Percentiles rank a stretch among this genome's conserved stretches.
Conservation (phyloP, 2,329 filamentous ascomycete species). For the Huntiella abstrusa region DNA sequence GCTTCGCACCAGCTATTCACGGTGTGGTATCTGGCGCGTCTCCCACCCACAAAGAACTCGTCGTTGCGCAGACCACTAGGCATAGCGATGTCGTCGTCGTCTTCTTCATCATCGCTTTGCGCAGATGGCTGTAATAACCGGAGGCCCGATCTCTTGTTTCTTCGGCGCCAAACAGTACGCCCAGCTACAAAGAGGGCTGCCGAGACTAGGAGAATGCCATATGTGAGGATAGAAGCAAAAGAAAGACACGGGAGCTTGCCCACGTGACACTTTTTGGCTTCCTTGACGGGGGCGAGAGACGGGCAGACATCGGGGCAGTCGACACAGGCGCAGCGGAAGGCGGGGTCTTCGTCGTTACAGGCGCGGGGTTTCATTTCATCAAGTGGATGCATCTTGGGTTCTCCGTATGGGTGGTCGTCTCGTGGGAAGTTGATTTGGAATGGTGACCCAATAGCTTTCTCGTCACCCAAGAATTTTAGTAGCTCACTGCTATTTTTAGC, state of each 20-base stretch:
- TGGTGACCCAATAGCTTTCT: conserved; percentile 77
- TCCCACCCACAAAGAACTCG: conserved; percentile 14
- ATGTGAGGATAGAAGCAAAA: conserved; percentile 77
- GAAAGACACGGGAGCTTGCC: conserved; percentile 82
- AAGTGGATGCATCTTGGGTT: conserved; percentile 48
- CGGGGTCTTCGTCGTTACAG: conserved; percentile 76
- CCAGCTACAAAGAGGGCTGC: conserved; percentile 49
- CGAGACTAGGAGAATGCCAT: conserved; percentile 53
- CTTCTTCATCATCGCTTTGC: conserved; percentile 83
- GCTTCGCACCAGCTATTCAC: conserved; percentile 69
- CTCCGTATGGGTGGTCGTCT: conserved; percentile 17
- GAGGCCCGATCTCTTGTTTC: conserved; percentile 58
- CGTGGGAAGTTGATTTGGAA: conserved; percentile 93
- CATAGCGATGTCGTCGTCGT: conserved; percentile 46
- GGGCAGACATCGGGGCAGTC: conserved; percentile 82
- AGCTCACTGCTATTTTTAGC: conserved; percentile 79
- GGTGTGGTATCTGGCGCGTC: conserved; percentile 59
- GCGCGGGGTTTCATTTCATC: conserved; percentile 56
- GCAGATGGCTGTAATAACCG: conserved; percentile 68
- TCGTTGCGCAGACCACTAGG: conserved; percentile 61
- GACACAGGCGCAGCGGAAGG: conserved; percentile 79
- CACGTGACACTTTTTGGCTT: conserved; percentile 56
- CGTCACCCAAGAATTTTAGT: conserved; percentile 80
- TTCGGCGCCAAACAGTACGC: conserved; percentile 57
- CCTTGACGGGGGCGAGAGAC: conserved; percentile 55